Evolutionary conservation across 192 early-diverging fungal species (phyloP).

Genomic region (Coemansia sp.): DNA sequence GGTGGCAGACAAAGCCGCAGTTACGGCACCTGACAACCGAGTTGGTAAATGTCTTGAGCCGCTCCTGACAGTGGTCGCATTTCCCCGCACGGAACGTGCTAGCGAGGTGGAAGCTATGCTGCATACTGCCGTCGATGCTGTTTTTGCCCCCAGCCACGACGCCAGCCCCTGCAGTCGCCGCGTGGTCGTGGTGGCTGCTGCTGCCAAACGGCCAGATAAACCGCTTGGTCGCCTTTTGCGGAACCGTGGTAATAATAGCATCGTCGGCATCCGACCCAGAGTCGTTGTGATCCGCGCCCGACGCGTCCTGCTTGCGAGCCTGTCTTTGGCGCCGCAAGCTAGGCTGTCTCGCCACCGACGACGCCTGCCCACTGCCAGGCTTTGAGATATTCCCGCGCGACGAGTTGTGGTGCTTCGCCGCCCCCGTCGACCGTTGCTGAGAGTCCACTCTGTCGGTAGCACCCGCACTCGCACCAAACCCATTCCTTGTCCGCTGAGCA

Average conservation of each 20-base stretch:
- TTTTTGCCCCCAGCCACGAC: conserved; percentile 11
- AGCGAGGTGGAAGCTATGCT: conserved; percentile 48
- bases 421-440: neutral
- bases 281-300: conserved; percentile 26
- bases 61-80: conserved; percentile 55
- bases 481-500: neutral
- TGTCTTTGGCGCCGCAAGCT: conserved; percentile 41
- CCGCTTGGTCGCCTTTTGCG: conserved; percentile 56
- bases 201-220: conserved; percentile 58
- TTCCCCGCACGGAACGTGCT: conserved; percentile 51
- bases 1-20: conserved; percentile 59
- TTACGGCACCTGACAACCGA: conserved; percentile 43
- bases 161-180: neutral
- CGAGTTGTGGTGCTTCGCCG: neutral
- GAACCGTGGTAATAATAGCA: conserved; percentile 50
- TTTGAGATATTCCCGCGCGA: neutral
- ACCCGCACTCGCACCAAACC: neutral
- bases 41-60: conserved; percentile 49
- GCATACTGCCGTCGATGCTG: conserved; percentile 14
- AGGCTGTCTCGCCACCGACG: conserved; percentile 24
- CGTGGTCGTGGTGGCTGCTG: conserved; percentile 12
- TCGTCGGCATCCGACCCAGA: conserved; percentile 54
- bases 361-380: neutral
- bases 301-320: conserved; percentile 21
- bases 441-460: neutral